A percentile compares a stretch with the other conserved stretches of the same genome.
Evolutionary conservation across 148 eudicot genomes (phyloP).

Genomic region (Amaranthus palmeri): DNA sequence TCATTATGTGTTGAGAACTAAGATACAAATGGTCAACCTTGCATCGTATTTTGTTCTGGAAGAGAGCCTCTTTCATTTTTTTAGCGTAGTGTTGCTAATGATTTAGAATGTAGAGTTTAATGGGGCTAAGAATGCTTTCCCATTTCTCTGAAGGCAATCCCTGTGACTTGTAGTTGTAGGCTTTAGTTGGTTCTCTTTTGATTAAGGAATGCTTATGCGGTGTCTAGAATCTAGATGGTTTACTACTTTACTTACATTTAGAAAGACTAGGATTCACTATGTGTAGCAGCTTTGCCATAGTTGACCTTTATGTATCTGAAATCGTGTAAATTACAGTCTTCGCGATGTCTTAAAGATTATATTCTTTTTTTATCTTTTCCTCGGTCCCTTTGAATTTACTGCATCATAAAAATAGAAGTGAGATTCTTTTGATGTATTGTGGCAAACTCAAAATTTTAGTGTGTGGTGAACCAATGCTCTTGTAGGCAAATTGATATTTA

Average conservation of each 20-base stretch:
- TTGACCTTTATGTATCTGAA: not conserved
- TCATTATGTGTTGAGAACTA: not conserved
- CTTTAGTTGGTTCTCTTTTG: not conserved
- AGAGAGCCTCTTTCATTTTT: not conserved
- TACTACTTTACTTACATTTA: not conserved
- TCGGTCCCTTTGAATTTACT: too few relatives aligned
- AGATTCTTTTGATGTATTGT: too few relatives aligned
- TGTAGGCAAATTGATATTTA: too few relatives aligned
- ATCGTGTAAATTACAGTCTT: not conserved
- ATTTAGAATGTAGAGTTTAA: not conserved
- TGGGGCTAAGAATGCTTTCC: not conserved
- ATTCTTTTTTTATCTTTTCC: too few relatives aligned
- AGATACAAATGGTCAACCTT: not conserved
- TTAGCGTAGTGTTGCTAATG: not conserved
- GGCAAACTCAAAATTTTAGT: too few relatives aligned
- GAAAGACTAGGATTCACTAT: not conserved
- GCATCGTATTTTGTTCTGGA: not conserved
- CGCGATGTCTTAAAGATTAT: not conserved
- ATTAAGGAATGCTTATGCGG: not conserved
- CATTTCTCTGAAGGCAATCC: not conserved
- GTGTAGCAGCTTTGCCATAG: not conserved
- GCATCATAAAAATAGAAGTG: too few relatives aligned
- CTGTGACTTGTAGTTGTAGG: not conserved
- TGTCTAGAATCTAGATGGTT: not conserved
- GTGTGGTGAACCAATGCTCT: too few relatives aligned